phyloP scores from a whole-genome alignment of 129 eudicot species.

The Deinandra increscens region DNA sequence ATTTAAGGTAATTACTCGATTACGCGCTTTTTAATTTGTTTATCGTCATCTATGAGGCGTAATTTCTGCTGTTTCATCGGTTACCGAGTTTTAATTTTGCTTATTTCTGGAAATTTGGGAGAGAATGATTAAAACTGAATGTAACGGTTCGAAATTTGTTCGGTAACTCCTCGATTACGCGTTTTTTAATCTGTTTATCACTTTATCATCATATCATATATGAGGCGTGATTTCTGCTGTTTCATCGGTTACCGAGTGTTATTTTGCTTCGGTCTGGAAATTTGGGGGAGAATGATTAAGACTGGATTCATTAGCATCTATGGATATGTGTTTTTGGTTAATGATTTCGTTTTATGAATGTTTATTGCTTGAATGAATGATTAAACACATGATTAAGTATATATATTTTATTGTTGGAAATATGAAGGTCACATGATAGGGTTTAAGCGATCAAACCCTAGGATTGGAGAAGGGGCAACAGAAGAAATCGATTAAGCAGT shows the following conservation, averaged over 20 bases:
- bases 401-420: background rate
- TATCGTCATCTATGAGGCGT: background rate
- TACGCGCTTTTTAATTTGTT: background rate
- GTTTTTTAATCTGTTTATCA: background rate
- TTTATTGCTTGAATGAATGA: background rate
- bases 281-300: background rate
- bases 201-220: too few species aligned
- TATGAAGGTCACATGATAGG: slow-evolving; percentile 18
- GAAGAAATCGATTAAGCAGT: background rate
- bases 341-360: slow-evolving; percentile 10
- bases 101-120: background rate
- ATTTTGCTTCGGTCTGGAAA: slow-evolving; percentile 4
- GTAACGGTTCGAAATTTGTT: background rate
- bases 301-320: background rate
- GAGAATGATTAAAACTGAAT: background rate
- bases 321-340: slow-evolving; percentile 15
- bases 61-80: background rate
- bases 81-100: background rate
- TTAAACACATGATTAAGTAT: background rate
- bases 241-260: background rate
- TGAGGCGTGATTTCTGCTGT: background rate
- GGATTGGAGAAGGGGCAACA: background rate
- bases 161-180: slow-evolving; percentile 10
- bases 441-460: slow-evolving; percentile 23
- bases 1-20: slow-evolving; percentile 17